These are phyloP conservation scores for Candida sanyaensis DNA, from an alignment of 1,139 yeast species.

Conservation along the genomic window DNA sequence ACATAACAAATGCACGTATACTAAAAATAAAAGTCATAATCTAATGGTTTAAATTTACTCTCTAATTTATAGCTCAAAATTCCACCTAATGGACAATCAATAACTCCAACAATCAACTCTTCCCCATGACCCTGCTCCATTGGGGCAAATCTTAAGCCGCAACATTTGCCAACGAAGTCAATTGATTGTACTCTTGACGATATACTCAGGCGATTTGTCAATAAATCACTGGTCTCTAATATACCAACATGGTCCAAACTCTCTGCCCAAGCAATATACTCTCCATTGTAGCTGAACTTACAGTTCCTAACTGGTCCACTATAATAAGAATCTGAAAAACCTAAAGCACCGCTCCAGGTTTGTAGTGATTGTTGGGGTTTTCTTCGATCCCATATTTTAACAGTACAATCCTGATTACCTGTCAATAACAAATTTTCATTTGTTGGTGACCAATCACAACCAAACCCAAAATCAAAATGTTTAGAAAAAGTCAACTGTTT, in stretches of 20 bases:
- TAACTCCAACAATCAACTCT: conserved; percentile 52
- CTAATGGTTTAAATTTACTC: conserved; percentile 36
- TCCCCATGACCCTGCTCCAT: conserved; percentile 49
- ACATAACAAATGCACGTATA: neutral
- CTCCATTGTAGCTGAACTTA: conserved; percentile 48
- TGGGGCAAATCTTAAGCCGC: conserved; percentile 55
- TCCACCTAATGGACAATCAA: conserved; percentile 62
- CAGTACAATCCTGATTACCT: conserved; percentile 64
- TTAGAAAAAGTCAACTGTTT: conserved; percentile 31
- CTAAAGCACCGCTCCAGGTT: conserved; percentile 41
- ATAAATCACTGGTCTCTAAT: conserved; percentile 36
- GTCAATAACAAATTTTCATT: conserved; percentile 49
- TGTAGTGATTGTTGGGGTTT: conserved; percentile 26
- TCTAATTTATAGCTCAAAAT: conserved; percentile 49
- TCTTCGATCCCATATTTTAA: conserved; percentile 55
- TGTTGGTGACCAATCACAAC: conserved; percentile 58
- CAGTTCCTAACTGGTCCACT: conserved; percentile 57
- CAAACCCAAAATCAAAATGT: conserved; percentile 58
- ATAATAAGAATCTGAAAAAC: conserved; percentile 16
- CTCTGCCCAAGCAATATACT: conserved; percentile 57
- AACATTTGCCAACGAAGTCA: conserved; percentile 59
- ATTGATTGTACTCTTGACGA: conserved; percentile 45
- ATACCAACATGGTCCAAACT: conserved; percentile 61
- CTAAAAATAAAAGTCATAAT: conserved; percentile 38
- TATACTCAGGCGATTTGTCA: conserved; percentile 12